Conservation (phyloP, 2,329 filamentous ascomycete genomes). For the Apiospora pterosperma region DNA sequence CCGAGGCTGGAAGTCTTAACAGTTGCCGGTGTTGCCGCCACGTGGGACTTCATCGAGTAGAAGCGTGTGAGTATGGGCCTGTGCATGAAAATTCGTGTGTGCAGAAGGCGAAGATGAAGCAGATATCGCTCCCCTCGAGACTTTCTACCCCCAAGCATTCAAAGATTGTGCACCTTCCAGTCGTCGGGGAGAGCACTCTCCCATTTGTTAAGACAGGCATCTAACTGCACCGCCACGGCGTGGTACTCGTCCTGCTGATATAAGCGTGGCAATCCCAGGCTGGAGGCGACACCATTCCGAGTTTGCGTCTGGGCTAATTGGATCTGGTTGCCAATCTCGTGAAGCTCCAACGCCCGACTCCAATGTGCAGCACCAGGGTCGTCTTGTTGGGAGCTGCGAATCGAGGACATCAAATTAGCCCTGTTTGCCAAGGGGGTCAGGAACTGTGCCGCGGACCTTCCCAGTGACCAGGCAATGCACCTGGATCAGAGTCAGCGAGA, state of each 20-base stretch:
- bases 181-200: background rate
- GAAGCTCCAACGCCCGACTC: background rate
- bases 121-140: background rate
- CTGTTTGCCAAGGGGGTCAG: background rate
- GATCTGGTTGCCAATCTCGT: background rate
- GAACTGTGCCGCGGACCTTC: background rate
- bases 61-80: slow-evolving; percentile 7
- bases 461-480: background rate
- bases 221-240: background rate
- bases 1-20: background rate
- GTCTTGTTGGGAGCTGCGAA: background rate
- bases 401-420: background rate
- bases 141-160: background rate
- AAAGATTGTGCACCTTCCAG: background rate
- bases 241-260: background rate
- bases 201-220: background rate
- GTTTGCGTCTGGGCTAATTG: background rate
- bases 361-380: background rate
- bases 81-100: slow-evolving; percentile 9
- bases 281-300: background rate
- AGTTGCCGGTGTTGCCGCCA: background rate
- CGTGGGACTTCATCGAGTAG: background rate
- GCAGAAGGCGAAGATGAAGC: slow-evolving; percentile 6
- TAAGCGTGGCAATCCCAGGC: background rate
- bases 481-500: background rate